These are phyloP conservation scores for Ceratocystiopsis minuta DNA, from an alignment of 2,329 filamentous ascomycete genomes.

Conservation along the genomic window DNA sequence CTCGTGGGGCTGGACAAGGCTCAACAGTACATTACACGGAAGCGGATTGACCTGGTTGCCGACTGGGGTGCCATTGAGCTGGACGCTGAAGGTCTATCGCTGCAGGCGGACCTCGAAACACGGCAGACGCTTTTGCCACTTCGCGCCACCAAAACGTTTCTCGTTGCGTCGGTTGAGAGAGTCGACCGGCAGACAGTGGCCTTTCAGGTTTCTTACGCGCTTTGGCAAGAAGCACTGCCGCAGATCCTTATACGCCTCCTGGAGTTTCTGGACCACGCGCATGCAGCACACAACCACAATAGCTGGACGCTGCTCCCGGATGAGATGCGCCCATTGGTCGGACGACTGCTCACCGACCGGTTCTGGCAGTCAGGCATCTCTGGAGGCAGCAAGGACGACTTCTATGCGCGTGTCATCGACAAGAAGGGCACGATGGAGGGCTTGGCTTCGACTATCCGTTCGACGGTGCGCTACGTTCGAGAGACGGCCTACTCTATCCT, in stretches of 20 bases:
- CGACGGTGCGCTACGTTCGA: constrained; percentile 71
- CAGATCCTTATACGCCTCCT: constrained; percentile 72
- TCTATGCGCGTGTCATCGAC: constrained; percentile 77
- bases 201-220: constrained; percentile 54
- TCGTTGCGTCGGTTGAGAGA: constrained; percentile 86
- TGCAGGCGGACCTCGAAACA: constrained; percentile 64
- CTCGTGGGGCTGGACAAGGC: constrained; percentile 66
- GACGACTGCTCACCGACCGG: constrained; percentile 72
- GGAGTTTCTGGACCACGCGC: constrained; percentile 72
- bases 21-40: constrained; percentile 53
- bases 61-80: constrained; percentile 71
- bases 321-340: constrained; percentile 62
- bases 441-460: constrained; percentile 81
- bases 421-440: constrained; percentile 84
- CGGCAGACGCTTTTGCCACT: constrained; percentile 62
- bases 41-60: constrained; percentile 52
- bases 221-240: constrained; percentile 79
- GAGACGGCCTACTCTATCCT: constrained; percentile 91
- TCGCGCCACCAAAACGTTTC: constrained; percentile 72
- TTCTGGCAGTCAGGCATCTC: constrained; percentile 99
- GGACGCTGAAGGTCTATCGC: constrained; percentile 58
- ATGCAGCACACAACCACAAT: constrained; percentile 72
- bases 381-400: constrained; percentile 86
- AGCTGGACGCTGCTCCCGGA: constrained; percentile 65
- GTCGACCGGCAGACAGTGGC: constrained; percentile 54